Conservation (phyloP, 2,329 filamentous ascomycete genomes). For the Fusarium buharicum region DNA sequence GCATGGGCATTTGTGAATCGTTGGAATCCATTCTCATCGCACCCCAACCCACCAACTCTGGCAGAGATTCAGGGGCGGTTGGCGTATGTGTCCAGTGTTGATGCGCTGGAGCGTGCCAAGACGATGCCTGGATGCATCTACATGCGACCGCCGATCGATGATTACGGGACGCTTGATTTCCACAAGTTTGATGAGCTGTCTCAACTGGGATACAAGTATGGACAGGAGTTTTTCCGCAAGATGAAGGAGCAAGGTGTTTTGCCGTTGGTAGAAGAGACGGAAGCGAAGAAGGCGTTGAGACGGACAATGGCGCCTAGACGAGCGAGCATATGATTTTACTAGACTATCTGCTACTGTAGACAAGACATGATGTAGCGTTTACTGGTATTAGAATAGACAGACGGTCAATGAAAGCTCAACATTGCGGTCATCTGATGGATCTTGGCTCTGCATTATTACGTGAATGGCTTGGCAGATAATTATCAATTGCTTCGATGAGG, state of each 20-base stretch:
- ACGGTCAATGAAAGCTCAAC: not conserved
- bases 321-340: constrained; percentile 74
- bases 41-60: constrained; percentile 91
- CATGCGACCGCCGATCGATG: constrained; percentile 94
- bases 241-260: constrained; percentile 83
- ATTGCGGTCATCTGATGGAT: constrained; percentile 2
- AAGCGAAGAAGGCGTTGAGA: constrained; percentile 79
- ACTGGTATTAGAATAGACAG: constrained; percentile 10
- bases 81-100: constrained; percentile 94
- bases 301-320: constrained; percentile 82
- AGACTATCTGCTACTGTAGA: not conserved
- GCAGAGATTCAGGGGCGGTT: constrained; percentile 95
- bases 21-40: constrained; percentile 93
- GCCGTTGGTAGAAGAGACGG: constrained; percentile 74
- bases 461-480: constrained; percentile 8
- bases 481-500: constrained; percentile 11
- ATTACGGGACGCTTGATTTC: constrained; percentile 94
- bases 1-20: constrained; percentile 95
- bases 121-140: constrained; percentile 90
- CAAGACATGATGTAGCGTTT: not conserved
- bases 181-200: constrained; percentile 98
- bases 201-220: constrained; percentile 85
- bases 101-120: constrained; percentile 94
- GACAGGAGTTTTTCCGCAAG: constrained; percentile 79
- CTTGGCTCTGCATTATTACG: constrained; percentile 19